phyloP scores from a whole-genome alignment of 2,329 filamentous ascomycete species.

The Clonostachys rosea region DNA sequence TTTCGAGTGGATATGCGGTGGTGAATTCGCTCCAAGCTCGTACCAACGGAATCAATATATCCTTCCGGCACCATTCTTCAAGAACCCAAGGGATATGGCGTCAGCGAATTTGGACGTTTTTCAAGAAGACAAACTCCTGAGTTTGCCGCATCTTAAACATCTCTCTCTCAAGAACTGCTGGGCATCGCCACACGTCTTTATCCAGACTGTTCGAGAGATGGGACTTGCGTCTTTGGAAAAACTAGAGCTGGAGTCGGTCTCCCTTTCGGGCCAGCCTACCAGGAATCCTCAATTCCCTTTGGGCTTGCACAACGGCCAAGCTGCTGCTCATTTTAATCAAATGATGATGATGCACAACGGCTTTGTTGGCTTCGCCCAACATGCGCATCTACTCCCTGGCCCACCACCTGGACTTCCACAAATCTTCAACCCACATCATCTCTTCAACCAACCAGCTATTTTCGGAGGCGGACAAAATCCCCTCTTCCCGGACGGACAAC shows the following conservation, averaged over 20 bases:
- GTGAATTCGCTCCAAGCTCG: slow-evolving; percentile 59
- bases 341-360: not conserved
- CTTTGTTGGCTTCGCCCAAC: not conserved
- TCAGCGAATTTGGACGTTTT: slow-evolving; percentile 18
- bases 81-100: slow-evolving; percentile 21
- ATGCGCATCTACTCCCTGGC: not conserved
- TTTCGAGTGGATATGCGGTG: slow-evolving; percentile 64
- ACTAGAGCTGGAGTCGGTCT: slow-evolving; percentile 60
- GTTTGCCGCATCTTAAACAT: slow-evolving; percentile 50
- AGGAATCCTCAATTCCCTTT: slow-evolving; percentile 3
- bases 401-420: too few relatives aligned
- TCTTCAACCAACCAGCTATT: too few relatives aligned
- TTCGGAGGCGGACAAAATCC: not conserved
- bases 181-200: slow-evolving; percentile 54
- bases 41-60: slow-evolving; percentile 58
- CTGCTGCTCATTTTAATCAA: not conserved
- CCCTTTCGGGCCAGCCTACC: slow-evolving; percentile 46
- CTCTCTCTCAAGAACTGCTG: slow-evolving; percentile 67
- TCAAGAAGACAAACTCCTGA: slow-evolving; percentile 32
- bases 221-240: slow-evolving; percentile 39
- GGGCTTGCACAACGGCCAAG: not conserved
- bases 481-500: not conserved
- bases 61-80: slow-evolving; percentile 54
- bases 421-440: too few relatives aligned
- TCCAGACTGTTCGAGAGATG: slow-evolving; percentile 44